Evolutionary conservation across 495 filamentous ascomycete genomes (phyloP).

Genomic region (Podospora anserina): DNA sequence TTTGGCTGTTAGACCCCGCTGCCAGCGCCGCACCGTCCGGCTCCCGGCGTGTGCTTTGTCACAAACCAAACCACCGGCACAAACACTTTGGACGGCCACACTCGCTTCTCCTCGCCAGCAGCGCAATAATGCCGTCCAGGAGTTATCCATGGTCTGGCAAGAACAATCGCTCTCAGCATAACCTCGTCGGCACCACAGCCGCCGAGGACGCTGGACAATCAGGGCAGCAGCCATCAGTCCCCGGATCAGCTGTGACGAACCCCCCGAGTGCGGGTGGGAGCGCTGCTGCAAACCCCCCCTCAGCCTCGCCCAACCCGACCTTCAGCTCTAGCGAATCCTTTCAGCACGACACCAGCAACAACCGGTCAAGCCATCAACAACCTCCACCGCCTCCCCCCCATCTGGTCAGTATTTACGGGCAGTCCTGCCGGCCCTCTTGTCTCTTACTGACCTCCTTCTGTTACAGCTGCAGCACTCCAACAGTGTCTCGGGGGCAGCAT

Average conservation of each 20-base stretch:
- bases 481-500: conserved; percentile 27
- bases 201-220: conserved; percentile 28
- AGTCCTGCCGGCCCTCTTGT: conserved; percentile 22
- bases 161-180: conserved; percentile 51
- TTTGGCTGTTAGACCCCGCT: conserved; percentile 3
- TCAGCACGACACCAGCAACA: conserved; percentile 31
- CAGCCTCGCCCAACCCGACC: conserved; percentile 44
- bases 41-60: conserved; percentile 1
- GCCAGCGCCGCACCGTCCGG: conserved; percentile 1
- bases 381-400: conserved; percentile 31
- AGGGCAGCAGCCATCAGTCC: conserved; percentile 26
- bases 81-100: conserved; percentile 5
- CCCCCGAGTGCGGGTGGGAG: conserved; percentile 25
- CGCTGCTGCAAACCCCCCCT: conserved; percentile 39
- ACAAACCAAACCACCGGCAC: conserved; percentile 4
- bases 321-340: conserved; percentile 51
- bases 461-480: conserved; percentile 36
- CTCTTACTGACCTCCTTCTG: conserved; percentile 19
- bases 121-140: conserved; percentile 39
- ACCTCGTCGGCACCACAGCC: conserved; percentile 41
- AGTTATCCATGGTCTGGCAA: conserved; percentile 44
- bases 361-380: conserved; percentile 17
- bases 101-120: not conserved
- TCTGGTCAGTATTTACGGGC: conserved; percentile 33
- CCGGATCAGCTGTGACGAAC: conserved; percentile 32